phyloP scores from a whole-genome alignment of 164 flowering plant genomes.

The Kingdonia uniflora region DNA sequence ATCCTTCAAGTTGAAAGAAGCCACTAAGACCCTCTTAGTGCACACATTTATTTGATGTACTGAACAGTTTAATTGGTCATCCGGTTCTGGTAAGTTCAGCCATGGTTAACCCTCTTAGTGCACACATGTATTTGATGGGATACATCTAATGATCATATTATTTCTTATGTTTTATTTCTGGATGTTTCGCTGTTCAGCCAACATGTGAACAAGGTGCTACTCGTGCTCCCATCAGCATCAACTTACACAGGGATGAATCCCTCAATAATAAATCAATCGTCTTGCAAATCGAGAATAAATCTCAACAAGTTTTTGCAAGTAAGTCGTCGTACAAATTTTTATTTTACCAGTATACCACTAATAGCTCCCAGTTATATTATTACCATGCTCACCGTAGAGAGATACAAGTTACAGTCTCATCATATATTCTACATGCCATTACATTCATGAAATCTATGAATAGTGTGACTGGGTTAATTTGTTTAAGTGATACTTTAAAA shows the following conservation, averaged over 20 bases:
- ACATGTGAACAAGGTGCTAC: slow-evolving; percentile 99
- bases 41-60: no score
- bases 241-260: slow-evolving; percentile 57
- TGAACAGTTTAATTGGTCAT: slow-evolving; percentile 94
- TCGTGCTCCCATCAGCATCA: slow-evolving; percentile 85
- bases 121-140: no score
- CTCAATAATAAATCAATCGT: slow-evolving; percentile 69
- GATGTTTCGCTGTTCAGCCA: slow-evolving; percentile 41
- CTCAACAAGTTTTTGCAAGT: slow-evolving; percentile 97
- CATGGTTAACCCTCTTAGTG: not conserved
- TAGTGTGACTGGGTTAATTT: not conserved
- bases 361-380: no score
- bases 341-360: no score
- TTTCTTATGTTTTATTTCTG: no score
- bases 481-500: not conserved
- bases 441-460: not conserved
- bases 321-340: slow-evolving; percentile 21
- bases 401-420: not conserved
- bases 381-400: not conserved
- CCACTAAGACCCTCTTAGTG: no score
- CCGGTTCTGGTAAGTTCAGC: slow-evolving; percentile 75
- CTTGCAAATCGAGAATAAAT: slow-evolving; percentile 83
- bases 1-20: no score
- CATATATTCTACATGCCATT: not conserved
- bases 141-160: not conserved